phyloP scores from a whole-genome alignment of 2,329 filamentous ascomycete genomes.

The Alternaria ventricosa region DNA sequence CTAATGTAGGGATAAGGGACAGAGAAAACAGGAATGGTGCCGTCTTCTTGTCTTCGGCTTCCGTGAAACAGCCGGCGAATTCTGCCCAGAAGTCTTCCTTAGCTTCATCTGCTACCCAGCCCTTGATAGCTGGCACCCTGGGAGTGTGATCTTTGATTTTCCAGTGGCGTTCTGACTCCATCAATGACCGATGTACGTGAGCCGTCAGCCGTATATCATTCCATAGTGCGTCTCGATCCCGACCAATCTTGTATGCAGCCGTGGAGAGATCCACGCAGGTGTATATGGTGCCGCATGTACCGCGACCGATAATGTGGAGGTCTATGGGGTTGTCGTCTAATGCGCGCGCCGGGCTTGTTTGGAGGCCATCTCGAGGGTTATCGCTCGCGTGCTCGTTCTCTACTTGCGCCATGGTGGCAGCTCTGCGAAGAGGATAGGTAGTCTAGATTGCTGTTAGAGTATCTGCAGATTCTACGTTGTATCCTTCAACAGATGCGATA shows the following conservation, averaged over 20 bases:
- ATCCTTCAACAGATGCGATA: neutral
- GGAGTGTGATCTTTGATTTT: neutral
- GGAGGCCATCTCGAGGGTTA: neutral
- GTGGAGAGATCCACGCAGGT: neutral
- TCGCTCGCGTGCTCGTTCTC: neutral
- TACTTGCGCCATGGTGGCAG: neutral
- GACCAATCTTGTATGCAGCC: neutral
- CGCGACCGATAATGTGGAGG: neutral
- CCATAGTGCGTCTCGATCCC: neutral
- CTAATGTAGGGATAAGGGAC: neutral
- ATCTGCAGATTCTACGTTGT: neutral
- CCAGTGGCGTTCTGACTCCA: neutral
- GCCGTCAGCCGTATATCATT: neutral
- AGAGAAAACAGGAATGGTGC: neutral
- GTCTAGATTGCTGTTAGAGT: neutral
- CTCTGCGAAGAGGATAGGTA: neutral
- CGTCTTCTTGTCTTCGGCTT: neutral
- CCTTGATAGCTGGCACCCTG: neutral
- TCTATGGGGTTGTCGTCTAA: neutral
- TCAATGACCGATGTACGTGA: neutral
- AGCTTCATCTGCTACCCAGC: neutral
- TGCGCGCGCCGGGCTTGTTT: neutral
- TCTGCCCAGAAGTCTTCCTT: neutral
- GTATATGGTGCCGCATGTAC: neutral
- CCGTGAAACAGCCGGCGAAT: neutral